phyloP scores from a whole-genome alignment of 1,139 yeast species.

The Sugiyamaella paludigena region DNA sequence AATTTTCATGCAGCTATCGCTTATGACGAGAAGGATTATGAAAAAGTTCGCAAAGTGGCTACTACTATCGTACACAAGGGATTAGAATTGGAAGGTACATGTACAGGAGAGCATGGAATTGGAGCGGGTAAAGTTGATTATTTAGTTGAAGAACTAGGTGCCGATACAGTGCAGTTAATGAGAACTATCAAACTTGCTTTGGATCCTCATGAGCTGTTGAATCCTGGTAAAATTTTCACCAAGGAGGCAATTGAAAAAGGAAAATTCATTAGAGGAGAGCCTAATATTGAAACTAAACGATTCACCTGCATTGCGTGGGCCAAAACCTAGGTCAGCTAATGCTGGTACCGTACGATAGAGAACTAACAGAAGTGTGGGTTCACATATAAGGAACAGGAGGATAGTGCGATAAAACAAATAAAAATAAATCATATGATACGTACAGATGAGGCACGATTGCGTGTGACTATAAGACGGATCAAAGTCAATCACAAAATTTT shows the following conservation, averaged over 20 bases:
- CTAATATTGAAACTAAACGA: no score
- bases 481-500: no score
- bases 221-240: slow-evolving; percentile 71
- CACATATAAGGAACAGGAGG: no score
- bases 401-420: no score
- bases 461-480: no score
- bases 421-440: no score
- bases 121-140: slow-evolving; percentile 77
- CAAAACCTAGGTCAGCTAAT: no score
- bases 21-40: slow-evolving; percentile 80
- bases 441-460: no score
- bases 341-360: no score
- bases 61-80: slow-evolving; percentile 70
- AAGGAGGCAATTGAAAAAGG: slow-evolving; percentile 24
- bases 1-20: slow-evolving; percentile 81
- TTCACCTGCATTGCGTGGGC: no score
- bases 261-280: background rate
- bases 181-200: slow-evolving; percentile 66
- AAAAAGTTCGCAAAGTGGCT: slow-evolving; percentile 53
- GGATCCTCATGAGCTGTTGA: slow-evolving; percentile 69
- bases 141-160: slow-evolving; percentile 64
- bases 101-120: slow-evolving; percentile 89
- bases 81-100: slow-evolving; percentile 69
- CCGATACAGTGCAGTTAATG: slow-evolving; percentile 66
- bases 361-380: no score